phyloP scores from a whole-genome alignment of 1,139 yeast species.

The Blastobotrys arbuscula region DNA sequence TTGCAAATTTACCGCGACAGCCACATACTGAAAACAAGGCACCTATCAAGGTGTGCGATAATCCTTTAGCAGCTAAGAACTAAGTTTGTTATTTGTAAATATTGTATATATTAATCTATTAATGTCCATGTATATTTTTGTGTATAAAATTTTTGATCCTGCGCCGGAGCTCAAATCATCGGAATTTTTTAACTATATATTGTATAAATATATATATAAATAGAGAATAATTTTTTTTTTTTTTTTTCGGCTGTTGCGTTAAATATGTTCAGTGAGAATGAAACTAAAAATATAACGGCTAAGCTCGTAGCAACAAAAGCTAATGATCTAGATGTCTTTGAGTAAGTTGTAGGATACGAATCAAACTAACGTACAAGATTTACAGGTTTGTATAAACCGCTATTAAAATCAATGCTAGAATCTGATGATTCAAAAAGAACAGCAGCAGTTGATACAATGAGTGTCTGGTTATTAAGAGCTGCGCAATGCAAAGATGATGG shows the following conservation, averaged over 20 bases:
- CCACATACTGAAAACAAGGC: slow-evolving; percentile 14
- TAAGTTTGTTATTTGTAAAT: slow-evolving; percentile 3
- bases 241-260: too few relatives aligned
- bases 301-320: slow-evolving; percentile 21
- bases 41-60: slow-evolving; percentile 21
- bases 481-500: slow-evolving; percentile 29
- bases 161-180: neutral
- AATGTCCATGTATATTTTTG: neutral
- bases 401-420: slow-evolving; percentile 21
- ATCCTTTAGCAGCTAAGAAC: slow-evolving; percentile 17
- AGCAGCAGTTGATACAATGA: slow-evolving; percentile 51
- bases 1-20: slow-evolving; percentile 15
- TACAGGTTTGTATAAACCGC: slow-evolving; percentile 16
- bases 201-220: too few relatives aligned
- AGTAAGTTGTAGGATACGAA: slow-evolving; percentile 15
- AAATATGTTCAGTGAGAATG: slow-evolving; percentile 7
- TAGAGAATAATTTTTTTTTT: too few relatives aligned
- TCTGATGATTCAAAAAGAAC: slow-evolving; percentile 38
- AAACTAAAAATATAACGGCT: slow-evolving; percentile 14
- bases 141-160: neutral
- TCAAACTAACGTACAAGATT: slow-evolving; percentile 14
- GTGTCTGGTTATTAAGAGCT: slow-evolving; percentile 61
- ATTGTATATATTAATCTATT: neutral
- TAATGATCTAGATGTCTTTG: slow-evolving; percentile 15
- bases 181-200: too few relatives aligned